phyloP scores from a whole-genome alignment of 2,329 filamentous ascomycete genomes.

The Neoascochyta sp. region DNA sequence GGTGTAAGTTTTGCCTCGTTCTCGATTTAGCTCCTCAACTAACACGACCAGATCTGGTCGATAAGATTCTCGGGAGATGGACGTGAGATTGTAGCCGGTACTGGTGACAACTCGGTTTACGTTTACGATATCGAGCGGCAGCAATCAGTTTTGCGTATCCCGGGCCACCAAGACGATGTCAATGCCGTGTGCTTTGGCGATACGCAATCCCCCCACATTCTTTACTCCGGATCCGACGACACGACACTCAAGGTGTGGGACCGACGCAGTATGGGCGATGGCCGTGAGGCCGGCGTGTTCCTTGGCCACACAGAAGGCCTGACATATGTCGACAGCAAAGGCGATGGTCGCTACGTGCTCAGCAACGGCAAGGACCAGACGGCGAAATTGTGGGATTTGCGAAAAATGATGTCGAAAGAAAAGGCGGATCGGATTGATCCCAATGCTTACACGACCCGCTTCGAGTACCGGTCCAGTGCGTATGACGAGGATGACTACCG shows the following conservation, averaged over 20 bases:
- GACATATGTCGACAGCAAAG: slow-evolving; percentile 74
- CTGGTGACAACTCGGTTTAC: slow-evolving; percentile 72
- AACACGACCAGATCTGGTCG: slow-evolving; percentile 66
- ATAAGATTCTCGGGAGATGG: slow-evolving; percentile 91
- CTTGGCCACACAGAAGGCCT: slow-evolving; percentile 63
- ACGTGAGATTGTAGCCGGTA: slow-evolving; percentile 84
- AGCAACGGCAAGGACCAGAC: slow-evolving; percentile 95
- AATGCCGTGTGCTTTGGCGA: slow-evolving; percentile 97
- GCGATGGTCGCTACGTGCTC: slow-evolving; percentile 82
- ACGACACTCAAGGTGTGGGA: slow-evolving; percentile 96
- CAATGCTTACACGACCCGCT: slow-evolving; percentile 57
- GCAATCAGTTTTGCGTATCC: slow-evolving; percentile 67
- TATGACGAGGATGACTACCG: slow-evolving; percentile 66
- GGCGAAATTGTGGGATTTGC: slow-evolving; percentile 94
- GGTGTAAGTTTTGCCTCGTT: slow-evolving; percentile 11
- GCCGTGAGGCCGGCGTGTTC: slow-evolving; percentile 62
- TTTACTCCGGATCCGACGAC: slow-evolving; percentile 95
- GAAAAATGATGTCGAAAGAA: slow-evolving; percentile 78
- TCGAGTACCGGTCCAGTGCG: slow-evolving; percentile 69
- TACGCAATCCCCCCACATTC: slow-evolving; percentile 79
- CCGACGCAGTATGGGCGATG: slow-evolving; percentile 63
- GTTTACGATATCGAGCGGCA: slow-evolving; percentile 89
- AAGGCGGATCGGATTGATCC: slow-evolving; percentile 57
- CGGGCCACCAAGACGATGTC: slow-evolving; percentile 81
- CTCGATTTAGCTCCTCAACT: slow-evolving; percentile 1